These are phyloP conservation scores for Ceratorhiza oryzae-sativae DNA, from an alignment of 1,284 basidiomycete species.

Conservation along the genomic window DNA sequence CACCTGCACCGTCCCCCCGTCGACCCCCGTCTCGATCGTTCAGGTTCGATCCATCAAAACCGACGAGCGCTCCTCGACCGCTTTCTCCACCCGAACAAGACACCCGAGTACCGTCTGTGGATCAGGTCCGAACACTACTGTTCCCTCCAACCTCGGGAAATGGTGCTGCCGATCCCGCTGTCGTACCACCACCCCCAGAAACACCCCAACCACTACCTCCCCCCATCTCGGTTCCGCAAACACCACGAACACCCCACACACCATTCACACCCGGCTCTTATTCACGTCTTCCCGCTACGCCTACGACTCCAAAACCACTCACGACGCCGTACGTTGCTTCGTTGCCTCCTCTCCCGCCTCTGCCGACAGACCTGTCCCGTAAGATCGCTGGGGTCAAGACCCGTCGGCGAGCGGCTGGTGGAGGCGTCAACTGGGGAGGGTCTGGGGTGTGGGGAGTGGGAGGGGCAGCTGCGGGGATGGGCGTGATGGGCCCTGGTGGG, in stretches of 20 bases:
- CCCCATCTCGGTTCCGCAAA: neutral
- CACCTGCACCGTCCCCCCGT: neutral
- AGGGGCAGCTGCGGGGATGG: neutral
- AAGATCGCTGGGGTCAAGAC: constrained; percentile 21
- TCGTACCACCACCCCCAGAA: neutral
- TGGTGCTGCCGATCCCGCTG: neutral
- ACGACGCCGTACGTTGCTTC: constrained; percentile 2
- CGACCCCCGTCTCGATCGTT: neutral
- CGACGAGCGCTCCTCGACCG: constrained; percentile 2
- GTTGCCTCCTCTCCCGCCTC: neutral
- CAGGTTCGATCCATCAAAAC: constrained; percentile 16
- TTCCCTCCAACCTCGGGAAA: neutral
- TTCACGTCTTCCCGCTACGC: neutral
- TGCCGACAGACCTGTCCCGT: constrained; percentile 18
- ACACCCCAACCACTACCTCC: neutral
- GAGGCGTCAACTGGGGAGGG: constrained; percentile 31
- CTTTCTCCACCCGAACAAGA: constrained; percentile 24
- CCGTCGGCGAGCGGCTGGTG: neutral
- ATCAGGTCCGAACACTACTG: neutral
- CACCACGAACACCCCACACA: constrained; percentile 3
- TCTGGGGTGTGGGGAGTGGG: constrained; percentile 14
- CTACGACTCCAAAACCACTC: constrained; percentile 16
- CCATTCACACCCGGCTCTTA: neutral
- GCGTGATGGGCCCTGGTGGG: constrained; percentile 29
- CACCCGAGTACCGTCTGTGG: neutral